phyloP scores from a whole-genome alignment of 2,329 filamentous ascomycete species.

The Fusarium odoratissimum region DNA sequence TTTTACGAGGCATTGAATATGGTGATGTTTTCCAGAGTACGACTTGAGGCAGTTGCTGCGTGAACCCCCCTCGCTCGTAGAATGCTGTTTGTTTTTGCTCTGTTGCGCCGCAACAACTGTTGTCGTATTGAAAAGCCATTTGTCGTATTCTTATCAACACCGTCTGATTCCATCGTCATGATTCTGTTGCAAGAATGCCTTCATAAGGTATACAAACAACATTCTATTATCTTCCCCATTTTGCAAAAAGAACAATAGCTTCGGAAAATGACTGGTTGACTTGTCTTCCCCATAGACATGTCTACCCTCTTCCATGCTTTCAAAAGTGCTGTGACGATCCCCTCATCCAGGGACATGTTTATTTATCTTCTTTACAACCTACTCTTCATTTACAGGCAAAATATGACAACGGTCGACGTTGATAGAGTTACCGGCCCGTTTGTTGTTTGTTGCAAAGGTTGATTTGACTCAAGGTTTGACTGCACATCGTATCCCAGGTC shows the following conservation, averaged over 20 bases:
- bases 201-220: neutral
- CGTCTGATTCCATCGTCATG: neutral
- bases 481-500: neutral
- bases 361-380: neutral
- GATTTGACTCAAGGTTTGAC: neutral
- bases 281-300: neutral
- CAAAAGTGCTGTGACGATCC: neutral
- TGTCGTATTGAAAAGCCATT: neutral
- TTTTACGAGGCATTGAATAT: neutral
- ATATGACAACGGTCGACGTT: neutral
- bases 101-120: neutral
- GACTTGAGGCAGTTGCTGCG: neutral
- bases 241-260: neutral
- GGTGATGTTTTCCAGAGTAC: neutral
- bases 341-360: neutral
- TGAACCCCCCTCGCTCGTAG: neutral
- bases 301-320: neutral
- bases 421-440: conserved; percentile 5
- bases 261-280: neutral
- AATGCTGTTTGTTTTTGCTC: neutral
- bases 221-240: neutral
- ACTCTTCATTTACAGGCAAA: neutral
- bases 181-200: neutral
- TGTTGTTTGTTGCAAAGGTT: neutral
- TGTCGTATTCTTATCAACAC: neutral